Conservation (phyloP, 176 grass and related monocot species). For the Leersia perrieri region DNA sequence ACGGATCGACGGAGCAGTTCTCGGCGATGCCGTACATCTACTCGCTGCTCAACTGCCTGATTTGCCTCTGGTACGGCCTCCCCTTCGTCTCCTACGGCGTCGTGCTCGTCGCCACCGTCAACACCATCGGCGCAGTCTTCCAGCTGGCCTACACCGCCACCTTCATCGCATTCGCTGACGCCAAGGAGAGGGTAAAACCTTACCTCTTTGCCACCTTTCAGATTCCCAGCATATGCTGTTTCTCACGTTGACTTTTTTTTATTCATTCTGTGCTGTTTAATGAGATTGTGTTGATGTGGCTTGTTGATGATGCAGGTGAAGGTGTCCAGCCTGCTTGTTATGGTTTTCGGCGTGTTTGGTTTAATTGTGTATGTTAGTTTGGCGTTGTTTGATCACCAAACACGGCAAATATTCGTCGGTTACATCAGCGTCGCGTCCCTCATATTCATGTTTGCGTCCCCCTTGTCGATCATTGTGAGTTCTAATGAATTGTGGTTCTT, state of each 20-base stretch:
- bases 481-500: neutral
- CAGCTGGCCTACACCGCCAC: conserved; percentile 73
- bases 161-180: conserved; percentile 67
- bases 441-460: conserved; percentile 93
- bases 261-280: no score
- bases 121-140: conserved; percentile 78
- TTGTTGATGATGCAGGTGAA: conserved; percentile 52
- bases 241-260: neutral
- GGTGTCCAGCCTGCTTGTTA: conserved; percentile 60
- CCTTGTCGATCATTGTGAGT: conserved; percentile 83
- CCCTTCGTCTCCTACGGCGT: conserved; percentile 88
- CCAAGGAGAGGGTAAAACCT: conserved; percentile 52
- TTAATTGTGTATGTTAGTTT: conserved; percentile 65
- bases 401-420: conserved; percentile 63
- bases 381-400: conserved; percentile 55
- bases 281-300: neutral
- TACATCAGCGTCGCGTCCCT: conserved; percentile 91
- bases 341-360: conserved; percentile 42
- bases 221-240: neutral
- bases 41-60: conserved; percentile 90
- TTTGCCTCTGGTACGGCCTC: conserved; percentile 95
- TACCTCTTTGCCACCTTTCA: neutral
- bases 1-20: conserved; percentile 93
- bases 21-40: conserved; percentile 90
- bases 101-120: conserved; percentile 72